Conservation (phyloP, 768 basidiomycete genomes). For the Leucogyrophana mollusca region DNA sequence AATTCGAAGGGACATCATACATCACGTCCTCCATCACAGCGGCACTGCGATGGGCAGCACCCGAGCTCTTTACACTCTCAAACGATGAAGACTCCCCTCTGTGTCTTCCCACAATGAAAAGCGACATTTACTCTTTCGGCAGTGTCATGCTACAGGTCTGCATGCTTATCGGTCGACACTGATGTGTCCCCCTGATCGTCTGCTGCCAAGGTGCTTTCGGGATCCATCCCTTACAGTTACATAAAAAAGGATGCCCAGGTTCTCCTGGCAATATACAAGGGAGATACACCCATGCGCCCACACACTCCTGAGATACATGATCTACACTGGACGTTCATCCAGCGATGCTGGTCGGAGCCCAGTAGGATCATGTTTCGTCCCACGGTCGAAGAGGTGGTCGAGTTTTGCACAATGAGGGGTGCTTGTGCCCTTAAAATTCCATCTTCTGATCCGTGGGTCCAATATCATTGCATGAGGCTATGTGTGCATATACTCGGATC, state of each 20-base stretch:
- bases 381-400: too few relatives aligned
- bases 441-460: too few relatives aligned
- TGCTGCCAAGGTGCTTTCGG: slow-evolving; percentile 22
- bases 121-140: slow-evolving; percentile 29
- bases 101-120: slow-evolving; percentile 3
- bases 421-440: too few relatives aligned
- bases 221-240: slow-evolving; percentile 13
- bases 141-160: slow-evolving; percentile 37
- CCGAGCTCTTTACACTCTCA: slow-evolving; percentile 32
- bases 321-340: slow-evolving; percentile 8
- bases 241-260: background rate
- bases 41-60: slow-evolving; percentile 44
- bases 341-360: slow-evolving; percentile 8
- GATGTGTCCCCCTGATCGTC: background rate
- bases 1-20: slow-evolving; percentile 19
- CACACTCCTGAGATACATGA: slow-evolving; percentile 3
- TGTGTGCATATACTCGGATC: too few relatives aligned
- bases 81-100: too few relatives aligned
- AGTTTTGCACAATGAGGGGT: too few relatives aligned
- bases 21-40: slow-evolving; percentile 34
- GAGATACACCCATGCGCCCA: slow-evolving; percentile 4
- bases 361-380: too few relatives aligned
- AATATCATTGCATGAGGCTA: too few relatives aligned
- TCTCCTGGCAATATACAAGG: slow-evolving; percentile 7
- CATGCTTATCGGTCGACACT: slow-evolving; percentile 22